Percentiles rank a stretch among this genome's conserved stretches.
phyloP scores from a whole-genome alignment of 2,329 filamentous ascomycete genomes.

The Fusarium sp. region DNA sequence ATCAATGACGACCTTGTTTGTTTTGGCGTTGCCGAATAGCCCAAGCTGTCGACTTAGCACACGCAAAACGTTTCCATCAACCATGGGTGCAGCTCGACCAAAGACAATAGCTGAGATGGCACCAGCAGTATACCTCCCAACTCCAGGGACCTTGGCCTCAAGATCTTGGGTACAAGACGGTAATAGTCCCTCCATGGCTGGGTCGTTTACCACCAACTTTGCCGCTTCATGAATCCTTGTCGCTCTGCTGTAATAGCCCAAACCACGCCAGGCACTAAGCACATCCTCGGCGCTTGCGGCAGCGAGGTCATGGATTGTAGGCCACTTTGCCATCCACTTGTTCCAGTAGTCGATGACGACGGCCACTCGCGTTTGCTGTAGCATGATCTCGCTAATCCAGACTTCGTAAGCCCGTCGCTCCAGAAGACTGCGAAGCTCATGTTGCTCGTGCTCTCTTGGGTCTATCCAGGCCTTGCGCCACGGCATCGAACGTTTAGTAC shows the following conservation, averaged over 20 bases:
- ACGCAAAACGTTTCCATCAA: slow-evolving; percentile 70
- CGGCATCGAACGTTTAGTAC: slow-evolving; percentile 61
- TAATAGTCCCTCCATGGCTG: slow-evolving; percentile 56
- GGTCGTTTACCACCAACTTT: slow-evolving; percentile 57
- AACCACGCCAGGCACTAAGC: slow-evolving; percentile 65
- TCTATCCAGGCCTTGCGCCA: slow-evolving; percentile 68
- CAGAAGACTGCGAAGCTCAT: slow-evolving; percentile 54
- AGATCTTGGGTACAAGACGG: slow-evolving; percentile 58
- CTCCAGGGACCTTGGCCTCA: slow-evolving; percentile 63
- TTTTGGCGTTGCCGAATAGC: slow-evolving; percentile 64
- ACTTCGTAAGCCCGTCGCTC: slow-evolving; percentile 69
- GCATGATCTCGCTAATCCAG: slow-evolving; percentile 74
- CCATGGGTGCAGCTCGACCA: slow-evolving; percentile 66
- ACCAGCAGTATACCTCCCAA: slow-evolving; percentile 70
- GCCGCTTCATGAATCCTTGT: slow-evolving; percentile 67
- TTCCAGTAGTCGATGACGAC: slow-evolving; percentile 71
- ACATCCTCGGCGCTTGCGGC: slow-evolving; percentile 64
- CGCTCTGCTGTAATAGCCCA: slow-evolving; percentile 72
- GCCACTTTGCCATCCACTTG: slow-evolving; percentile 68
- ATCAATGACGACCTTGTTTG: slow-evolving; percentile 62
- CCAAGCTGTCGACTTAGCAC: slow-evolving; percentile 69
- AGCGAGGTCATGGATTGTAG: slow-evolving; percentile 65
- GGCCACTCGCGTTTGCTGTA: slow-evolving; percentile 71
- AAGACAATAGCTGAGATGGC: slow-evolving; percentile 71
- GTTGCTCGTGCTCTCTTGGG: slow-evolving; percentile 44